Base-by-base conservation (phyloP, 208 protist genomes). In the Crithidia bombi region DNA sequence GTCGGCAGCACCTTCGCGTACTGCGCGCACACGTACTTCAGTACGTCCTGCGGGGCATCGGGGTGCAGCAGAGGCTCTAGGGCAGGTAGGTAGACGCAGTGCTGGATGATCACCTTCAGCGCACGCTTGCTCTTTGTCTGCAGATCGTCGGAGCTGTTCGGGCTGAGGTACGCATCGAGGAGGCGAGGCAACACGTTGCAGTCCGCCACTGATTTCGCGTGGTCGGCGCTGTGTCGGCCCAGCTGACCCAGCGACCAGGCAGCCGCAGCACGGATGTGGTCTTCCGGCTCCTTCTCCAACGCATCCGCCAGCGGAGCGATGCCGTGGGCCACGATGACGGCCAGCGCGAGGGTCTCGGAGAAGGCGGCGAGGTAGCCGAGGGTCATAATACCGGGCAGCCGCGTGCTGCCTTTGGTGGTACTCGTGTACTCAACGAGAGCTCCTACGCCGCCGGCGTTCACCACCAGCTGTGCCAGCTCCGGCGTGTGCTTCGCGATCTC, bases 401-500 rank as follows among this genome's bases (percentile, higher is more conserved):
- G 83, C 36, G 90, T 92, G 73, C 92, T 95, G 54, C 95, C 97
- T 12, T 76, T 74, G 4, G 87, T 91, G 56, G 98, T 91, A 67
- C 83, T 98, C 28, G 98, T 94, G 89, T 99, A 99, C 78, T 99
- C 97, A 12, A 99, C 98, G 21, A 99, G 80, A 0, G 98, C 98
- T 0, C 95, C 97, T n/a, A 98, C 92, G 44, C 98, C 98, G 35
- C 98, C 98, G 12, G 96, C 93, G 70, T 99, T 99, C 26, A 99
- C 98, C 35, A 99, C 96, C 52, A 99, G 84, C 83, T 98, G 94
- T 28, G 98, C 95, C 19, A 99, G 83, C 87, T 99, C 98, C 32
- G 97, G 95, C 26, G 98, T 98, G 86, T 99, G 98, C 79, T 99
- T 99, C n/a, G 95, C 94, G 38, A 99, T 87, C 76, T 99, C 98